Evolutionary conservation across 2,329 filamentous ascomycete genomes (phyloP), one percentile per base, ranked within the genome.

Genomic region (Curvularia sp.): DNA sequence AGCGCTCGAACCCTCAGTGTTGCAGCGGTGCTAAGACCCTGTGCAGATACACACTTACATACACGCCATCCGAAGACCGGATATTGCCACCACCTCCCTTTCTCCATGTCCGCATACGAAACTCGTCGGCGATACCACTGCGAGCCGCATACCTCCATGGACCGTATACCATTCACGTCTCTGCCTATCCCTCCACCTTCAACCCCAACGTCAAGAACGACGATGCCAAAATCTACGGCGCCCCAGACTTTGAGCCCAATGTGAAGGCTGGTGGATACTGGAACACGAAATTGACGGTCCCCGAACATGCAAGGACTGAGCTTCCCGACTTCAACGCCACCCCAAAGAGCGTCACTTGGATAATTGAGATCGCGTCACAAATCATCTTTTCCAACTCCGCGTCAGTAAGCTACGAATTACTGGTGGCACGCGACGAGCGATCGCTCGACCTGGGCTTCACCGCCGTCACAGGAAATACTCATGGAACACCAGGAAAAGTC

Each of bases 141-240:
- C 91, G 95, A 72, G 95, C 95, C 53, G 95, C 95, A 56, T 99
- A 97, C 76, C 89, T 99, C 53, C 95, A 97, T 79, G 95, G 95
- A 0, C 95, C 95, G 1, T 99, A 99, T 75, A 96, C 89, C 0
- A 85, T 98, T 38, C 93, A 92, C 70, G 89, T 93, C 49, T 88
- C 93, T 51, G 91, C 93, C 24, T 96, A 96, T 70, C 92, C 94
- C 0, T 84, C 90, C 15, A 86, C 84, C 47, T 98, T 95, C 80
- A 85, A 93, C 70, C 92, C 94, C 1, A 93, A 97, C 78, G 82
- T 84, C 65, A 93, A 92, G 74, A 88, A 90, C 67, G 86, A 88
- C 57, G 83, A 89, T 51, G 85, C 89, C 1, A 85, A 88, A 52
- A 83, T 83, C 52, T 88, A 93, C 79, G 92, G 91, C 47, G 85